These are phyloP conservation scores for Bryopsis sp. DNA, from an alignment of 139 green algal species.

Conservation along the genomic window DNA sequence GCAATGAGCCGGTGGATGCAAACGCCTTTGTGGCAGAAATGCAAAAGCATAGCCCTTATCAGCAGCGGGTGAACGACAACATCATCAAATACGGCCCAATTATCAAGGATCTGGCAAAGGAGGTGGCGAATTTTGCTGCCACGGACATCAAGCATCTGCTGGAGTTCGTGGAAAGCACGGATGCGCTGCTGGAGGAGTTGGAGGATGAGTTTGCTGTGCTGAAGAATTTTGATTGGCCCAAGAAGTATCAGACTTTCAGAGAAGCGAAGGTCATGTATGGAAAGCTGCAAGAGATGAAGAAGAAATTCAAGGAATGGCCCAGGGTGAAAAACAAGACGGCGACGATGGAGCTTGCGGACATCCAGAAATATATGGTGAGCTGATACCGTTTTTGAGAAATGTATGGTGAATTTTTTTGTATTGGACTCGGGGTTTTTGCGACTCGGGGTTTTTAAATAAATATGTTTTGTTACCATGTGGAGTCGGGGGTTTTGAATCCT, in stretches of 20 bases:
- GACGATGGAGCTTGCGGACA: not conserved
- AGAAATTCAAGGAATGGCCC: conserved; percentile 15
- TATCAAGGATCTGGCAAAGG: conserved; percentile 1
- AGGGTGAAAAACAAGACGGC: not conserved
- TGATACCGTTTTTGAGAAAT: no score
- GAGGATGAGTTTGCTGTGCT: conserved; percentile 15
- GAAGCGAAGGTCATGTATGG: conserved; percentile 10
- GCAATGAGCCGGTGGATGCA: not conserved
- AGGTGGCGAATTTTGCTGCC: not conserved
- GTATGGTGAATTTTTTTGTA: no score
- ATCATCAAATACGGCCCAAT: not conserved
- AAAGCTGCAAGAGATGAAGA: conserved; percentile 15
- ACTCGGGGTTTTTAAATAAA: no score
- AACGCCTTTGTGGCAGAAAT: conserved; percentile 3
- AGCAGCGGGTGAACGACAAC: not conserved
- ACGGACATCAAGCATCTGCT: not conserved
- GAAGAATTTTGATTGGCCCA: conserved; percentile 13
- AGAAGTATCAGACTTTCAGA: conserved; percentile 3
- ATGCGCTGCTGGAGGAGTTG: conserved; percentile 1
- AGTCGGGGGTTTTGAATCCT: no score
- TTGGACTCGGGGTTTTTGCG: no score
- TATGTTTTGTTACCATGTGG: no score
- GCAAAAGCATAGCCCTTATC: not conserved
- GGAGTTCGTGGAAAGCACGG: not conserved
- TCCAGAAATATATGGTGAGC: conserved; percentile 22